Conservation (phyloP, 345 rosid species). For the Reutealis trisperma region DNA sequence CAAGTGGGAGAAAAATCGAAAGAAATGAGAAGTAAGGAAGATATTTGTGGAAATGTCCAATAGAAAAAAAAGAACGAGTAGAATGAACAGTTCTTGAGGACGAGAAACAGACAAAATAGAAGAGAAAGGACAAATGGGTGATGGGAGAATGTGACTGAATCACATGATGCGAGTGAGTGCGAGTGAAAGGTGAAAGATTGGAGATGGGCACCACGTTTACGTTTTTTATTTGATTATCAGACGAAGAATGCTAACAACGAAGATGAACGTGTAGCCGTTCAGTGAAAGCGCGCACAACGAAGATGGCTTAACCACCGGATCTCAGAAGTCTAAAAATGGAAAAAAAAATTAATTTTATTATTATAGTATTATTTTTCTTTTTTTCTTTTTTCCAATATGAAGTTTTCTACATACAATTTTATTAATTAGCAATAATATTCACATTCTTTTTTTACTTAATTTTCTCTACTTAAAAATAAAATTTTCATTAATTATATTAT, state of each 20-base stretch:
- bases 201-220: constrained; percentile 12
- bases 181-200: background rate
- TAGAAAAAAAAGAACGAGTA: background rate
- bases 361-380: too few species aligned
- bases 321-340: background rate
- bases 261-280: constrained; percentile 21
- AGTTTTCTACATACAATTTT: too few species aligned
- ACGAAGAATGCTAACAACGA: too few species aligned
- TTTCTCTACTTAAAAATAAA: too few species aligned
- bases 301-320: constrained; percentile 9
- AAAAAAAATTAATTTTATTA: too few species aligned
- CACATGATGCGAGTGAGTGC: constrained; percentile 7
- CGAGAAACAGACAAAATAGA: background rate
- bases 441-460: too few species aligned
- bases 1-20: background rate
- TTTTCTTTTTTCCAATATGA: too few species aligned
- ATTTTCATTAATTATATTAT: too few species aligned
- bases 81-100: constrained; percentile 1
- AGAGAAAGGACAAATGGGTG: background rate
- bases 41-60: constrained; percentile 3
- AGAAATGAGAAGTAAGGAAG: background rate
- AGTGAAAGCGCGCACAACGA: constrained; percentile 5
- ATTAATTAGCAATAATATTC: too few species aligned
- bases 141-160: constrained; percentile 3
- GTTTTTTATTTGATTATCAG: background rate